Evolutionary conservation across 768 basidiomycete genomes (phyloP).

Genomic region (Mycena kentingensis): DNA sequence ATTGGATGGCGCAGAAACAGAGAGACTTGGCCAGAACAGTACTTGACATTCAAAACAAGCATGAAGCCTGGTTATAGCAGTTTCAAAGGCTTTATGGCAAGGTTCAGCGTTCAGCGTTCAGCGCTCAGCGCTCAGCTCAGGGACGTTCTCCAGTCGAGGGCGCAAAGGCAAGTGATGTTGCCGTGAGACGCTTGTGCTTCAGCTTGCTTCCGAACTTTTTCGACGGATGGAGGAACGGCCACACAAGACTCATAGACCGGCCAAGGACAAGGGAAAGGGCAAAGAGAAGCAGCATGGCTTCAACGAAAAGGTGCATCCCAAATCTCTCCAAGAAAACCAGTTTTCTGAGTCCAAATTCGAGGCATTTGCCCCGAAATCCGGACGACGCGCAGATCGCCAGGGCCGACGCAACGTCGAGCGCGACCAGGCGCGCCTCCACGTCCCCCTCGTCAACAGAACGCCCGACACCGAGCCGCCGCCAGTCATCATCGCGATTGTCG

Average conservation of each 20-base stretch:
- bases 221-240: slow-evolving; percentile 72
- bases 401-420: slow-evolving; percentile 89
- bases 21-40: too few relatives aligned
- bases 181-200: too few relatives aligned
- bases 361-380: slow-evolving; percentile 95
- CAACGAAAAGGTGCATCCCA: slow-evolving; percentile 75
- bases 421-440: slow-evolving; percentile 93
- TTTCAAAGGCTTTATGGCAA: too few relatives aligned
- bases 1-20: too few relatives aligned
- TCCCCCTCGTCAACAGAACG: slow-evolving; percentile 92
- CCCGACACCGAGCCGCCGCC: slow-evolving; percentile 92
- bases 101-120: too few relatives aligned
- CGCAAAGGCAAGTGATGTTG: too few relatives aligned
- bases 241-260: slow-evolving; percentile 82
- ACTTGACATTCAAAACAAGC: too few relatives aligned
- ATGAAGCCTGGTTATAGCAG: too few relatives aligned
- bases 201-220: too few relatives aligned
- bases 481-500: slow-evolving; percentile 91
- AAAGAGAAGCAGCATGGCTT: slow-evolving; percentile 74
- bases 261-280: slow-evolving; percentile 71
- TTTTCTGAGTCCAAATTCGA: slow-evolving; percentile 27
- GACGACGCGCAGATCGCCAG: slow-evolving; percentile 83
- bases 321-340: neutral
- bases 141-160: too few relatives aligned
- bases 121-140: too few relatives aligned